Conservation (phyloP, 352 stramenopile genomes). For the Phytophthora cajani region DNA sequence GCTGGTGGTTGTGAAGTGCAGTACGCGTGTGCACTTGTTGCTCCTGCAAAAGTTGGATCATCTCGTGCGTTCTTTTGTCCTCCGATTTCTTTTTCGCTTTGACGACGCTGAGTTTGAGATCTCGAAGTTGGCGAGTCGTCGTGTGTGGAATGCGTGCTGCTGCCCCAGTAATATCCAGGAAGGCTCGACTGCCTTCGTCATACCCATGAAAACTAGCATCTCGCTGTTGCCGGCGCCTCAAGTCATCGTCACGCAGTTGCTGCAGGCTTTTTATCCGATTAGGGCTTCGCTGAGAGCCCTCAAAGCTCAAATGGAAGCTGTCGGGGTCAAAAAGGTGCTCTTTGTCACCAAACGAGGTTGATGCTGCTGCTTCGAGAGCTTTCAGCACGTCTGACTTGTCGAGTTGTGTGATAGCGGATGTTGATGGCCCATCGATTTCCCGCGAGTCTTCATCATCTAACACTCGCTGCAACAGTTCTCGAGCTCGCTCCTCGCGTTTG, state of each 20-base stretch:
- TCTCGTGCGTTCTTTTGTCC: conserved; percentile 31
- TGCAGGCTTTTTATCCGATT: conserved; percentile 14
- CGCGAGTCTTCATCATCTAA: conserved; percentile 20
- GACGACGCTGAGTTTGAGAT: conserved; percentile 25
- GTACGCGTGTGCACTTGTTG: conserved; percentile 37
- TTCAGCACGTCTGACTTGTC: conserved; percentile 12
- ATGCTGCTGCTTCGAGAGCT: conserved; percentile 9
- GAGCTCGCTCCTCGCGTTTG: conserved; percentile 48
- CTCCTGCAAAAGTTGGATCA: conserved; percentile 33
- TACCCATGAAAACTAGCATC: conserved; percentile 34
- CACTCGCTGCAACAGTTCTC: conserved; percentile 40
- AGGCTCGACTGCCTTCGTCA: conserved; percentile 17
- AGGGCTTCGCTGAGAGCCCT: conserved; percentile 5
- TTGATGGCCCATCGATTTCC: conserved; percentile 1
- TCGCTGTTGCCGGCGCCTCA: conserved; percentile 23
- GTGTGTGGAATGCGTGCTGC: conserved; percentile 35
- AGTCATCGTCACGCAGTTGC: conserved; percentile 11
- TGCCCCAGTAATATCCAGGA: conserved; percentile 36
- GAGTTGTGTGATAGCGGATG: not conserved
- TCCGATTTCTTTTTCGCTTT: conserved; percentile 33
- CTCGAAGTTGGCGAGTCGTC: conserved; percentile 34
- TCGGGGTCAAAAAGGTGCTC: conserved; percentile 19
- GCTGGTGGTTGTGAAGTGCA: conserved; percentile 20
- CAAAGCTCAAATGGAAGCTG: conserved; percentile 25
- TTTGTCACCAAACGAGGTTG: conserved; percentile 8